A percentile compares a stretch with the other conserved stretches of the same genome.
Conservation (phyloP, 2,329 filamentous ascomycete species). For the Colletotrichum sp. region DNA sequence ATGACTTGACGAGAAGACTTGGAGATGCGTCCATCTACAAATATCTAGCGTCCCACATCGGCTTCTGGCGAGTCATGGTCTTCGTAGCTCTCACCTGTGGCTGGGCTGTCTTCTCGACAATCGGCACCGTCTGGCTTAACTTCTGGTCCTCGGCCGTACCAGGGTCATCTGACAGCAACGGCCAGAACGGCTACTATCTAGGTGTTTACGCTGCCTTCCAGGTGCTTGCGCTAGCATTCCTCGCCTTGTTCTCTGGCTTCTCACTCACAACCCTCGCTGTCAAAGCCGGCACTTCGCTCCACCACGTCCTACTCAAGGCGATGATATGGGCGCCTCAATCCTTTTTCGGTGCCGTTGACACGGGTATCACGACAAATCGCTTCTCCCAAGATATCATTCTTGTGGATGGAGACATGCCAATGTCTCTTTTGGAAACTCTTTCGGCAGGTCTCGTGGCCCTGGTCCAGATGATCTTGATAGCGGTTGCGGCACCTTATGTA, state of each 20-base stretch:
- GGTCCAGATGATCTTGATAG: neutral
- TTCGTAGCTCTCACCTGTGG: neutral
- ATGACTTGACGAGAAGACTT: neutral
- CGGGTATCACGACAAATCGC: neutral
- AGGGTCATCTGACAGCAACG: accelerated
- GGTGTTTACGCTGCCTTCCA: slow-evolving; percentile 29
- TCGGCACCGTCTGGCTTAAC: neutral
- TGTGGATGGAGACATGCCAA: slow-evolving; percentile 23
- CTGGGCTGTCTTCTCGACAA: neutral
- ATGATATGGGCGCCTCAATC: slow-evolving; percentile 19
- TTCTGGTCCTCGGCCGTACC: neutral
- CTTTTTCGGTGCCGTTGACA: slow-evolving; percentile 14
- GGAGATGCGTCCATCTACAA: neutral
- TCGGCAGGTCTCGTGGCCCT: slow-evolving; percentile 25
- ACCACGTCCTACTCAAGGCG: slow-evolving; percentile 10
- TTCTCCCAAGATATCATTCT: slow-evolving; percentile 23
- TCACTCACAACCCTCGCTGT: neutral
- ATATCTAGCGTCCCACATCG: neutral
- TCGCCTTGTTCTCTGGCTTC: neutral
- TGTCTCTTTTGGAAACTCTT: slow-evolving; percentile 1
- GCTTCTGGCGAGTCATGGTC: neutral
- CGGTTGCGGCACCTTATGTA: neutral
- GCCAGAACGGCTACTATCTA: slow-evolving; percentile 19
- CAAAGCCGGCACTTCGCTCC: neutral
- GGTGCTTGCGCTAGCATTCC: slow-evolving; percentile 25